Evolutionary conservation across 345 rosid genomes (phyloP), one percentile per base, ranked within the genome.

Genomic region (Erysimum cheiranthoides): DNA sequence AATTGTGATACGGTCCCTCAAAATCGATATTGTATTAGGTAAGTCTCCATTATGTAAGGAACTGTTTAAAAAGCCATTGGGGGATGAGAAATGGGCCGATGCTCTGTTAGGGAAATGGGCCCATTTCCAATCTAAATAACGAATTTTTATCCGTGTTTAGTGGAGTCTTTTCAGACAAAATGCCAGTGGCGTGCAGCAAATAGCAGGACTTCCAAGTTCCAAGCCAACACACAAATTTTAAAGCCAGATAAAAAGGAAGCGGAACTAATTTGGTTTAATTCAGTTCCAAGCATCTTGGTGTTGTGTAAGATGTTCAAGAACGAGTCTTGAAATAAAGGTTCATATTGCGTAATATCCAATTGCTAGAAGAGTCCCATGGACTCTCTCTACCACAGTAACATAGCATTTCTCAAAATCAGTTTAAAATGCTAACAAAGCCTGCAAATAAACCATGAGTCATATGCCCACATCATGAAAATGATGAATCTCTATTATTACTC

Each of bases 401-500:
- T 10, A 34, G 14, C 57, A 47, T 65, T 42, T 47, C 69, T 3
- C 40, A 64, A 1, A 31, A 10, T 28, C 14, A 13, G 46, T n/a
- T 10, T 10, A 68, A 51, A 53, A n/a, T 36, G 36, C 56, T 31
- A 65, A 46, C 40, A 6, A 31, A 31, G 56, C 40, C 10, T 11
- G 34, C 30, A 67, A 50, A 8, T 49, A 66, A 66, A 27, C 34
- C 59, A 50, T 51, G 14, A 68, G 12, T 28, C 34, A 28, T 47
- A n/a, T 28, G 30, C 27, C 31, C 70, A 66, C 11, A 65, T 46
- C 69, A 65, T 46, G 69, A 34, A 18, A 50, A 18, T 28, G 4
- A 47, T 65, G 7, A 16, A 38, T 13, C 18, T 61, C 18, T 21
- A 5, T 35, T 36, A 17, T 10, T 16, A 30, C 30, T 31, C 58